A percentile compares a stretch with the other conserved stretches of the same genome.
Evolutionary conservation across 1,284 basidiomycete genomes (phyloP).

Genomic region (Rhodotorula sp.): DNA sequence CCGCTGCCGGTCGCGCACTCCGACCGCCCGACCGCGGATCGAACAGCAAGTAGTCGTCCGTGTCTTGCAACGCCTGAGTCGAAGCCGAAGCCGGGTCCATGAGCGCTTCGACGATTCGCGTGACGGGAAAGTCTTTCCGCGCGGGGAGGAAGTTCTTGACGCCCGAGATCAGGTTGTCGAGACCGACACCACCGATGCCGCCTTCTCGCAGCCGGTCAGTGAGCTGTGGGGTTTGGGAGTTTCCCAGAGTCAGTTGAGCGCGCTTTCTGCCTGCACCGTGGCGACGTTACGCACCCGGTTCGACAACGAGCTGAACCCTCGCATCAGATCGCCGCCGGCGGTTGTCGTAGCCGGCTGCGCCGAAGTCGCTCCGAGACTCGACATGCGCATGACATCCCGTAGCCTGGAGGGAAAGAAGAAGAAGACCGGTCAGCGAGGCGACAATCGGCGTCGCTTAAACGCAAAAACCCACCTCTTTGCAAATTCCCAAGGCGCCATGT

Average conservation of each 20-base stretch:
- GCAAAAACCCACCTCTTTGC: constrained; percentile 63
- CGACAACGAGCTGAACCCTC: constrained; percentile 88
- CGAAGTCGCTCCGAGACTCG: constrained; percentile 77
- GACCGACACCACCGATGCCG: constrained; percentile 60
- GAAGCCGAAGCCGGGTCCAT: constrained; percentile 94
- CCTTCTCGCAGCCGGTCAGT: constrained; percentile 92
- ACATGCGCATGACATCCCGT: constrained; percentile 87
- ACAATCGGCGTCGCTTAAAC: not conserved
- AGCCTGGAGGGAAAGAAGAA: constrained; percentile 53
- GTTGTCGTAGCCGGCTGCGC: constrained; percentile 53
- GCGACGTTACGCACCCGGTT: constrained; percentile 64
- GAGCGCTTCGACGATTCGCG: constrained; percentile 87
- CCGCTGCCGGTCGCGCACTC: constrained; percentile 41
- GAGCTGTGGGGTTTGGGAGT: constrained; percentile 57
- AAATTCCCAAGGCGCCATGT: constrained; percentile 85
- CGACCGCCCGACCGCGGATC: constrained; percentile 71
- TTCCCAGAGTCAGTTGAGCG: not conserved
- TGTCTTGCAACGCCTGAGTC: constrained; percentile 89
- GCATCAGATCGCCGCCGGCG: constrained; percentile 71
- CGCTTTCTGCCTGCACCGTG: not conserved
- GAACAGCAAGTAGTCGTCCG: constrained; percentile 92
- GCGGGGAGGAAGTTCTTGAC: constrained; percentile 98
- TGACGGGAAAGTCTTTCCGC: constrained; percentile 89
- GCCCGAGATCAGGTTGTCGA: constrained; percentile 93
- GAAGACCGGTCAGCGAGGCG: not conserved